Evolutionary conservation across 176 grass and related monocot species (phyloP).

Genomic region (Pharus latifolius): DNA sequence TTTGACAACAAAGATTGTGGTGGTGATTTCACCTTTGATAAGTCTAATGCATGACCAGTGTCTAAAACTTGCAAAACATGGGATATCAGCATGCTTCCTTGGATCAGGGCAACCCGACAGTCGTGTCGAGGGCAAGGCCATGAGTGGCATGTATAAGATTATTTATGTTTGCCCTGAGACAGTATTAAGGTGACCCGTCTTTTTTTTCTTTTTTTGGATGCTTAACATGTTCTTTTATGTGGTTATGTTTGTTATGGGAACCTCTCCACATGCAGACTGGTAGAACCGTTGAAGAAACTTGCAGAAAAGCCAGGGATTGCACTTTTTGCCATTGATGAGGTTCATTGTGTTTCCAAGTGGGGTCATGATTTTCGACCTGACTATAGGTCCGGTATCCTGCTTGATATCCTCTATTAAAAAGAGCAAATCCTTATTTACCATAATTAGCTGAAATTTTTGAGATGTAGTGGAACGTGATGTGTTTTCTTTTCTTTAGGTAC

Average conservation of each 20-base stretch:
- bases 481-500: background rate
- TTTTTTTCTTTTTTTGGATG: conserved; percentile 10
- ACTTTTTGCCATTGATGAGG: conserved; percentile 93
- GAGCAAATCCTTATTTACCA: conserved; percentile 16
- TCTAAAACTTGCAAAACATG: conserved; percentile 76
- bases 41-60: conserved; percentile 98
- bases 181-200: conserved; percentile 55
- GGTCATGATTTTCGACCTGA: conserved; percentile 95
- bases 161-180: conserved; percentile 96
- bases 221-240: conserved; percentile 2
- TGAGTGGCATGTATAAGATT: conserved; percentile 90
- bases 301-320: conserved; percentile 86
- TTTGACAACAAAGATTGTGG: conserved; percentile 67
- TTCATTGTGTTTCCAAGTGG: conserved; percentile 97
- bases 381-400: conserved; percentile 70
- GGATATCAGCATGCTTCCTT: conserved; percentile 90
- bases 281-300: conserved; percentile 84
- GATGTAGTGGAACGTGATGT: background rate
- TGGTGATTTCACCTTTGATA: conserved; percentile 90
- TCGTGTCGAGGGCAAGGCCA: conserved; percentile 71
- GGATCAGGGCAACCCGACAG: conserved; percentile 89
- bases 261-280: conserved; percentile 48
- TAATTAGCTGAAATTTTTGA: background rate
- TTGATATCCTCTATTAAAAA: conserved; percentile 31
- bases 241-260: background rate